Evolutionary conservation across 2,329 filamentous ascomycete genomes (phyloP).

Genomic region (Aspergillus phoenicis): DNA sequence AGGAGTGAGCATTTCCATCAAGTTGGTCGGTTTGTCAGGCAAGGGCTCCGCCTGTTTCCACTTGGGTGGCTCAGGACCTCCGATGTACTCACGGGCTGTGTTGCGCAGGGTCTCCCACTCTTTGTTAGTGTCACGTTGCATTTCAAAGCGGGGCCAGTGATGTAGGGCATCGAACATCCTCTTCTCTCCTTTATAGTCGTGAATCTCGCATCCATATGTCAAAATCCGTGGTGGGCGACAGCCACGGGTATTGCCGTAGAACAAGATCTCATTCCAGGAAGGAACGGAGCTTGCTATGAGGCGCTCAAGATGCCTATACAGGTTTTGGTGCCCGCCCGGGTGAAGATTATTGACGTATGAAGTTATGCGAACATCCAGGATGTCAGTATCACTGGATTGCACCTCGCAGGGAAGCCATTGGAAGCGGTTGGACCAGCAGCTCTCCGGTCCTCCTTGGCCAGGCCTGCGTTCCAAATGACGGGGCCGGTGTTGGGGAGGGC

Average conservation of each 20-base stretch:
- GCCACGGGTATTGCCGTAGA: slow-evolving; percentile 5
- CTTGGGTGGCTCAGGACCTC: background rate
- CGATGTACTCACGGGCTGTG: background rate
- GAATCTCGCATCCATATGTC: slow-evolving; percentile 8
- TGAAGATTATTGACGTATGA: background rate
- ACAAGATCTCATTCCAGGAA: slow-evolving; percentile 13
- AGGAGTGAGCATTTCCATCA: background rate
- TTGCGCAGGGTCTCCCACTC: background rate
- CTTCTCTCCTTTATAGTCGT: background rate
- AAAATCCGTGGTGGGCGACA: slow-evolving; percentile 9
- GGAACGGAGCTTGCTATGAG: slow-evolving; percentile 5
- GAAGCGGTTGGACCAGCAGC: slow-evolving; percentile 15
- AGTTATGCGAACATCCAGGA: background rate
- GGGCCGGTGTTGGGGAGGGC: background rate
- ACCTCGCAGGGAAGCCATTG: slow-evolving; percentile 18
- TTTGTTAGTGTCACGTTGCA: background rate
- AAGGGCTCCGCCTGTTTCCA: background rate
- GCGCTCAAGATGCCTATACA: background rate
- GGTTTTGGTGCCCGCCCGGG: background rate
- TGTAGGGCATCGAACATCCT: background rate
- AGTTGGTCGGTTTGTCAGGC: background rate
- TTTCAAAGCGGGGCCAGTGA: background rate
- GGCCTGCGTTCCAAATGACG: background rate
- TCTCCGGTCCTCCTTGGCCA: slow-evolving; percentile 7
- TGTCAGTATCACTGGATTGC: background rate